Conservation (phyloP, 2,329 filamentous ascomycete genomes). For the Xylariaceae sp. region DNA sequence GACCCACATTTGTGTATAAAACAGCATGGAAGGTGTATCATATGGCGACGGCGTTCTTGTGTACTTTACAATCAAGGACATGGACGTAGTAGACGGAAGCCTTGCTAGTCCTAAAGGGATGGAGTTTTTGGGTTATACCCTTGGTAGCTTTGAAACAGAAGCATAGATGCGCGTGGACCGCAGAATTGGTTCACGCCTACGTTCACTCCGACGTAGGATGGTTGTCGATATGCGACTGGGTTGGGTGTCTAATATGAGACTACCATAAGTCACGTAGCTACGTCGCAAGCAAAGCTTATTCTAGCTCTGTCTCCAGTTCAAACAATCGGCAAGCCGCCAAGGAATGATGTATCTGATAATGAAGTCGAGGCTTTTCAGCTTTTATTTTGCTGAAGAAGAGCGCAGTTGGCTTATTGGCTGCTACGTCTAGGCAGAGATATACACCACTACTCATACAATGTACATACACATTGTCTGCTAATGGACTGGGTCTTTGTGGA, state of each 20-base stretch:
- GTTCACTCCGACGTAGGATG: background rate
- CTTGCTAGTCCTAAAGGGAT: background rate
- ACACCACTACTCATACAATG: no score
- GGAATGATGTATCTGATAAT: no score
- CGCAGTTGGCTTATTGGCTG: no score
- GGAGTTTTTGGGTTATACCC: constrained; percentile 12
- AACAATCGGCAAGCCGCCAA: no score
- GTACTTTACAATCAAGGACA: constrained; percentile 19
- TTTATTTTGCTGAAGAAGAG: no score
- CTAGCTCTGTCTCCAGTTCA: no score
- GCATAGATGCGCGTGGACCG: constrained; percentile 5
- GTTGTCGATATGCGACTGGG: background rate
- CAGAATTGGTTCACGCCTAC: background rate
- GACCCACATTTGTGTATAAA: constrained; percentile 13
- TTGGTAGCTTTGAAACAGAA: constrained; percentile 3
- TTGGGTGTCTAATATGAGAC: background rate
- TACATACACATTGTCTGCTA: no score
- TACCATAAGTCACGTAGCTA: constrained; percentile 7
- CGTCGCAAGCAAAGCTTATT: background rate
- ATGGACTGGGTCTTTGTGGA: no score
- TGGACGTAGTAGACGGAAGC: constrained; percentile 14
- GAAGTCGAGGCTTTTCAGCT: no score
- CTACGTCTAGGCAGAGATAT: no score
- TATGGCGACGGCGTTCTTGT: constrained; percentile 33
- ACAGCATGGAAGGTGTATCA: constrained; percentile 27